These are phyloP conservation scores for Chrysanthemum makinoi DNA, from an alignment of 129 eudicot genomes.

Conservation along the genomic window DNA sequence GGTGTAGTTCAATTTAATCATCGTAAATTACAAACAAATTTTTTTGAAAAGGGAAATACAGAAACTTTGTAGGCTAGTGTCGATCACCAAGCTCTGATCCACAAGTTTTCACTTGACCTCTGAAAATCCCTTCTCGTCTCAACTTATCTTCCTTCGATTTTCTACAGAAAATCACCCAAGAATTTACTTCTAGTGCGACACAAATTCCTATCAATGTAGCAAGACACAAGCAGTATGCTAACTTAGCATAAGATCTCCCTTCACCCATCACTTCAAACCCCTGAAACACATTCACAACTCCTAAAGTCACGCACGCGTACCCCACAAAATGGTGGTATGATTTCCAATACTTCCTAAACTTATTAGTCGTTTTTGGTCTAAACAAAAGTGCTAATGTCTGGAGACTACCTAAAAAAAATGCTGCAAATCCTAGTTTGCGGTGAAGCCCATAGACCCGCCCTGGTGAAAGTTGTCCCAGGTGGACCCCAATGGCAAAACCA, in stretches of 20 bases:
- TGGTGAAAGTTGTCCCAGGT: slow-evolving; percentile 68
- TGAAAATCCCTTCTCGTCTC: slow-evolving; percentile 64
- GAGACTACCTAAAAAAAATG: slow-evolving; percentile 68
- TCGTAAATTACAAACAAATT: slow-evolving; percentile 29
- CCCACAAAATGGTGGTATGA: slow-evolving; percentile 99
- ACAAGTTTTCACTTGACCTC: slow-evolving; percentile 47
- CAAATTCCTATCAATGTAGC: slow-evolving; percentile 71
- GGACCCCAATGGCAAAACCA: slow-evolving; percentile 72
- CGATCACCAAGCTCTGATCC: slow-evolving; percentile 31
- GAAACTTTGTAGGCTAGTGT: slow-evolving; percentile 10
- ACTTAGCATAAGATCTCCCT: slow-evolving; percentile 58
- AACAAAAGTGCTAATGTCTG: slow-evolving; percentile 84
- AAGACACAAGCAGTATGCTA: slow-evolving; percentile 67
- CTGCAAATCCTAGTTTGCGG: slow-evolving; percentile 70
- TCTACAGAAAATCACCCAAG: slow-evolving; percentile 91
- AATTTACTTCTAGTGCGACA: slow-evolving; percentile 84
- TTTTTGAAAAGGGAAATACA: slow-evolving; percentile 25
- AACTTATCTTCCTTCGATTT: slow-evolving; percentile 80
- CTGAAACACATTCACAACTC: slow-evolving; percentile 86
- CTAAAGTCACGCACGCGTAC: slow-evolving; percentile 82
- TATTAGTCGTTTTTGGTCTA: slow-evolving; percentile 79
- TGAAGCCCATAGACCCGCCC: slow-evolving; percentile 77
- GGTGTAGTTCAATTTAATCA: slow-evolving; percentile 12
- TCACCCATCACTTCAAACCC: slow-evolving; percentile 91
- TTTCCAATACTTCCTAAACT: slow-evolving; percentile 92